phyloP scores from a whole-genome alignment of 148 eudicot species.

The Camellia sinensis region DNA sequence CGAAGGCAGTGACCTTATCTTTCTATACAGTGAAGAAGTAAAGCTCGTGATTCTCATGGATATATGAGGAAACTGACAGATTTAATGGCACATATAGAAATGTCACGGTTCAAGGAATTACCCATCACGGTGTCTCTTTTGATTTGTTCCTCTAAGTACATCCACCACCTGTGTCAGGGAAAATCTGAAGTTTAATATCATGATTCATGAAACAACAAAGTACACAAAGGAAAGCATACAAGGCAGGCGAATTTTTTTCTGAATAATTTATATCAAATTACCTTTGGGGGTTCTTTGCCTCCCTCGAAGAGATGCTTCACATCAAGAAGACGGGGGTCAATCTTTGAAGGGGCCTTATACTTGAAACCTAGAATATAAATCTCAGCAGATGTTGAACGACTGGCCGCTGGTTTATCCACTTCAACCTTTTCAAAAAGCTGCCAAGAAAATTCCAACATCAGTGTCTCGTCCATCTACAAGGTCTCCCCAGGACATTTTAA shows the following conservation, averaged over 20 bases:
- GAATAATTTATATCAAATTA: slow-evolving; percentile 14
- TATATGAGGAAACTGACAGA: background rate
- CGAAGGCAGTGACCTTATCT: background rate
- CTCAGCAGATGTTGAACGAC: slow-evolving; percentile 95
- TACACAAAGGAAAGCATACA: background rate
- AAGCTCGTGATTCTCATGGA: background rate
- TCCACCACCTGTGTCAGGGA: slow-evolving; percentile 49
- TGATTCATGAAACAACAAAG: background rate
- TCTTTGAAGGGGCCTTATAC: slow-evolving; percentile 95
- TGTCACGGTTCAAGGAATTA: slow-evolving; percentile 23
- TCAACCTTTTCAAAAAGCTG: slow-evolving; percentile 97
- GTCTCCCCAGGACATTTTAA: background rate
- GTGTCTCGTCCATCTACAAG: background rate
- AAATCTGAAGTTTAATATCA: slow-evolving; percentile 1
- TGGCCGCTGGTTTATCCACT: slow-evolving; percentile 85
- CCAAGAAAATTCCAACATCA: slow-evolving; percentile 18
- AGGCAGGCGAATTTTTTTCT: no score
- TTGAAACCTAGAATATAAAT: slow-evolving; percentile 67
- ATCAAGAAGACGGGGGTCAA: slow-evolving; percentile 94
- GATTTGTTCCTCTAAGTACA: slow-evolving; percentile 65
- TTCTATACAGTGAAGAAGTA: background rate
- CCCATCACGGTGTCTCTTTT: slow-evolving; percentile 89
- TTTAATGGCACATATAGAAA: background rate
- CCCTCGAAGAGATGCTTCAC: slow-evolving; percentile 79
- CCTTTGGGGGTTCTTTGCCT: slow-evolving; percentile 78